Base-by-base conservation (phyloP, 192 early-diverging fungal genomes). In the Chytriomyces confervae region DNA sequence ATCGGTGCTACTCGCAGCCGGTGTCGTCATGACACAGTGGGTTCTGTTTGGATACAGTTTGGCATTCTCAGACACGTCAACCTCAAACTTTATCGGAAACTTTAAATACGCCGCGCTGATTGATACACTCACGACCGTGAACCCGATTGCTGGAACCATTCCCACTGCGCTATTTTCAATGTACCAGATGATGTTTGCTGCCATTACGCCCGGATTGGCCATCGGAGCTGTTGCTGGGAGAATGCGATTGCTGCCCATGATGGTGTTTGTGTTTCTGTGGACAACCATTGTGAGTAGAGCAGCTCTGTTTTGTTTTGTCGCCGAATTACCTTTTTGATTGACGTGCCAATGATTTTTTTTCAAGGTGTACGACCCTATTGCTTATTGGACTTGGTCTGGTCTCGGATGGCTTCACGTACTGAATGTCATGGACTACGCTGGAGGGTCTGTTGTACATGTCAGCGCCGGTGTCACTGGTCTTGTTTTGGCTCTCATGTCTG, bases 321-420 rank as follows among this genome's bases (percentile, higher is more conserved):
- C 62, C 27, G 27, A 64, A 16, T 48, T 48, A 16, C 10, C 44
- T 69, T 69, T 69, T 48, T 50, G 16, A 69, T 11, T 36, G 36
- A 36, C 36, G 36, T 36, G 36, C 36, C 0, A 36, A 47, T 13
- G 13, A 36, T 29, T 11, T 64, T 47, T 5, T n/a, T n/a, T n/a
- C n/a, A n/a, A 64, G 62, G 94, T 98, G n/a, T 98, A 98, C 79
- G 93, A 96, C 82, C 92, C 92, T 20, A 92, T 95, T 73, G 96
- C 95, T 13, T 98, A 93, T 89, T 98, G 97, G 97, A 93, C 93
- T 29, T 98, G 97, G 97, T 90, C 90, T 20, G 85, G 86, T 45
- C 90, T 90, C 69, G 95, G 95, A 7, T 97, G 94, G 93, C 80
- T 95, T 18, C 79, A 81, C 18, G 83, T 85, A 47, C 74, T 95